Evolutionary conservation across 768 basidiomycete species (phyloP), one percentile per base, ranked within the genome.

Genomic region (Lepiota venenata): DNA sequence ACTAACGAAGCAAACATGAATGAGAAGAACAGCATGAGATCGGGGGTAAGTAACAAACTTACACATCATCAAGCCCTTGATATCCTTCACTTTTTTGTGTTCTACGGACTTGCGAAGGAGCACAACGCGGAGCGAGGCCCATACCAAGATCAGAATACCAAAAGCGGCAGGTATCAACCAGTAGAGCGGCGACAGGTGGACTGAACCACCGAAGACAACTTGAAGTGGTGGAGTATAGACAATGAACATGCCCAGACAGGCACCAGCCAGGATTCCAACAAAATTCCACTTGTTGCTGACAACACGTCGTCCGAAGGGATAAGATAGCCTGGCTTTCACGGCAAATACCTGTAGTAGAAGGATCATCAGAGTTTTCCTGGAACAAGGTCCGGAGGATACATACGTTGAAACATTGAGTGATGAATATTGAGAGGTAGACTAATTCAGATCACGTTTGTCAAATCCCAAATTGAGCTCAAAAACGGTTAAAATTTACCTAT

Each of bases 21-120:
- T 64, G 54, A 67, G 52, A 40, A 21, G 14, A 50, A 21, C 41
- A 4, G 37, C n/a, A 43, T 43, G 21, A 21, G 46, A 47, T 16
- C 41, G 9, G 10, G 32, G 5, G 40, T 11, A 18, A 47, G 43
- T 29, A 42, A 29, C 12, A 45, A 20, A 79, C 84, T 60, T 73
- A 85, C 84, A 84, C 85, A 87, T 86, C 81, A 80, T 81, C 29
- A 87, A 67, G 2, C 84, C 84, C 55, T 77, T 79, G 60, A 87
- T 84, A 65, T 84, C 82, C 60, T 82, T 83, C 37, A 85, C 84
- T 56, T 72, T 76, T 58, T 76, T 64, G 45, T 76, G 72, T 60
- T 83, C 79, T 20, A 84, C 68, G 15, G 77, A 75, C 62, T 79
- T 83, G 36, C 83, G 69, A 55, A 85, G 61, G 35, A 87, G 54